These are phyloP conservation scores for Circinella minor DNA, from an alignment of 371 early-diverging fungal species.

Conservation along the genomic window DNA sequence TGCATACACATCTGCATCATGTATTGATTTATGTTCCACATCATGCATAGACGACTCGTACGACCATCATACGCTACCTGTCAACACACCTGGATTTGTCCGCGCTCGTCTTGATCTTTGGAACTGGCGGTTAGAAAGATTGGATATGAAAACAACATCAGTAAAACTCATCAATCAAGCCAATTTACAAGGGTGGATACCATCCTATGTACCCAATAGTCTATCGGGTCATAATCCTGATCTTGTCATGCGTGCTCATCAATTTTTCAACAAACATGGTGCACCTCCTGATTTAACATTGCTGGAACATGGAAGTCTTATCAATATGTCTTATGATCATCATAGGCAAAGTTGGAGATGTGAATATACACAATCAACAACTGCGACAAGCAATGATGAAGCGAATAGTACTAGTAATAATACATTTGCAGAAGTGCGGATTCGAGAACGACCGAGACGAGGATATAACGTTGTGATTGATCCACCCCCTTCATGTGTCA, in stretches of 20 bases:
- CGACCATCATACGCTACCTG: constrained; percentile 46
- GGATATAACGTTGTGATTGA: constrained; percentile 57
- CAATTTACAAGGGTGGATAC: constrained; percentile 50
- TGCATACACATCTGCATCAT: constrained; percentile 46
- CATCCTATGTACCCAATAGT: constrained; percentile 44
- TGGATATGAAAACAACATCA: constrained; percentile 28
- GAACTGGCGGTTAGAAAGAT: constrained; percentile 53
- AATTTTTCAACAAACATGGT: constrained; percentile 50
- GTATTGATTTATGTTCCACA: constrained; percentile 53
- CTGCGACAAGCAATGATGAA: too few relatives aligned
- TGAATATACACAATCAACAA: constrained; percentile 46
- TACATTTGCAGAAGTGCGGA: constrained; percentile 45
- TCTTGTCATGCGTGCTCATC: constrained; percentile 41
- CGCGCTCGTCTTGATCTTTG: constrained; percentile 55
- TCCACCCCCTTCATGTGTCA: constrained; percentile 59
- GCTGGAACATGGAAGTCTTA: constrained; percentile 44
- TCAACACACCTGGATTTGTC: constrained; percentile 43
- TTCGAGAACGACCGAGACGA: constrained; percentile 50
- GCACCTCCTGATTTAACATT: constrained; percentile 57
- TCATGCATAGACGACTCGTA: constrained; percentile 50
- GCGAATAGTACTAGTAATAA: neutral
- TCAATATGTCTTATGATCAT: constrained; percentile 51
- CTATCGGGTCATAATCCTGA: constrained; percentile 44
- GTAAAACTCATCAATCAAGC: constrained; percentile 49
- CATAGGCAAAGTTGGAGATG: constrained; percentile 54